A percentile compares a stretch with the other conserved stretches of the same genome.
Conservation (phyloP, 805 yeast species). For the Metschnikowia vanudenii region DNA sequence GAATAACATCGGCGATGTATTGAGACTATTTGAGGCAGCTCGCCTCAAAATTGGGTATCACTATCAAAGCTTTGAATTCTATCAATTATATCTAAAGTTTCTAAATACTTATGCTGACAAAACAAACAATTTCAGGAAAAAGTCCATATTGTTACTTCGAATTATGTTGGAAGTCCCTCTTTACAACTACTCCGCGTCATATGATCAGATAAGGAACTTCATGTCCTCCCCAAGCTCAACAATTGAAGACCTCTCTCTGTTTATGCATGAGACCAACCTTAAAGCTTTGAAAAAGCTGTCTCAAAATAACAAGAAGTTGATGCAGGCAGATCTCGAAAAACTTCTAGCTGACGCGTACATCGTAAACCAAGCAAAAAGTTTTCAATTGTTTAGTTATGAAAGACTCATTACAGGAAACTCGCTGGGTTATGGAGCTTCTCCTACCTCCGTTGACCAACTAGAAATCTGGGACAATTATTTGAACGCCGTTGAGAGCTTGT, state of each 20-base stretch:
- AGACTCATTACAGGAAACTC: constrained; percentile 26
- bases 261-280: constrained; percentile 23
- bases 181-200: constrained; percentile 45
- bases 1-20: constrained; percentile 28
- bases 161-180: constrained; percentile 54
- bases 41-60: constrained; percentile 51
- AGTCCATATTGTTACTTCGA: constrained; percentile 45
- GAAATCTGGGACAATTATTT: constrained; percentile 60
- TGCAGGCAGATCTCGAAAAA: constrained; percentile 41
- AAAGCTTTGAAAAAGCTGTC: constrained; percentile 12
- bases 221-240: constrained; percentile 25
- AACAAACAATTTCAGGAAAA: constrained; percentile 26
- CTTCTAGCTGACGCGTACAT: constrained; percentile 52
- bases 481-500: constrained; percentile 46
- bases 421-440: constrained; percentile 38
- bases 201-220: constrained; percentile 28
- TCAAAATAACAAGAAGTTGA: constrained; percentile 27
- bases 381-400: constrained; percentile 51
- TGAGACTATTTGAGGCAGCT: constrained; percentile 45
- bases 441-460: constrained; percentile 45
- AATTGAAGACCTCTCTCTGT: constrained; percentile 14
- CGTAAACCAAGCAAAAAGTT: constrained; percentile 52
- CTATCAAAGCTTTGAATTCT: constrained; percentile 50
- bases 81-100: constrained; percentile 48
- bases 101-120: constrained; percentile 30